Percentiles rank a stretch among this genome's conserved stretches.
phyloP scores from a whole-genome alignment of 108 stramenopile genomes.

The Cylindrotheca fusiformis region DNA sequence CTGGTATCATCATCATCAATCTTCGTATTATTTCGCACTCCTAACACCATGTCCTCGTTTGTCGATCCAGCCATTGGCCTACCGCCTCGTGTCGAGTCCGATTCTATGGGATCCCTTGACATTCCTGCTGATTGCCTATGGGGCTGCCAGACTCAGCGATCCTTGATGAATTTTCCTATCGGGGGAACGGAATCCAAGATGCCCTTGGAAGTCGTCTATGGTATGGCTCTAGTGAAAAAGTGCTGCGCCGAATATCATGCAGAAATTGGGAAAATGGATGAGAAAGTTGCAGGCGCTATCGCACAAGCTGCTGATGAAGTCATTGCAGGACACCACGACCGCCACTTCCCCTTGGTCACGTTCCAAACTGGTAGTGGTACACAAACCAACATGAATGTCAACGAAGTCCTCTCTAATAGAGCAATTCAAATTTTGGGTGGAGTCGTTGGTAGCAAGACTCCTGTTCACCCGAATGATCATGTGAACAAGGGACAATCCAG shows the following conservation, averaged over 20 bases:
- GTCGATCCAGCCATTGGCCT: constrained; percentile 37
- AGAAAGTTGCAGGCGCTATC: constrained; percentile 73
- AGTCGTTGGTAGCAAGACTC: constrained; percentile 82
- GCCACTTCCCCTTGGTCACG: constrained; percentile 94
- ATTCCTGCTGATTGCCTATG: constrained; percentile 76
- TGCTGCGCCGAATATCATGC: constrained; percentile 88
- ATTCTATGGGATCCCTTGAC: constrained; percentile 73
- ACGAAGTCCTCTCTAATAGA: constrained; percentile 96
- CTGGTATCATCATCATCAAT: neutral
- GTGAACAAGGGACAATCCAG: constrained; percentile 95
- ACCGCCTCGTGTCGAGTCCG: constrained; percentile 78
- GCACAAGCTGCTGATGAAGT: constrained; percentile 90
- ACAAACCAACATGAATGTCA: constrained; percentile 99
- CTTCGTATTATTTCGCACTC: neutral
- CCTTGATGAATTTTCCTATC: constrained; percentile 94
- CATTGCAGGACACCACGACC: constrained; percentile 86
- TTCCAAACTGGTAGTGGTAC: constrained; percentile 98
- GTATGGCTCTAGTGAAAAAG: constrained; percentile 92
- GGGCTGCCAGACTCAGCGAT: constrained; percentile 95
- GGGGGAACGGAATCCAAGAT: constrained; percentile 89
- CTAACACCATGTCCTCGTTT: constrained; percentile 6
- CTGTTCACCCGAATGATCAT: constrained; percentile 98
- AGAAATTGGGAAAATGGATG: constrained; percentile 61
- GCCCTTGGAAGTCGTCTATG: constrained; percentile 92
- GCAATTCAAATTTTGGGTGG: constrained; percentile 95